phyloP scores from a whole-genome alignment of 306 rosid species.

The Malus sylvestris region DNA sequence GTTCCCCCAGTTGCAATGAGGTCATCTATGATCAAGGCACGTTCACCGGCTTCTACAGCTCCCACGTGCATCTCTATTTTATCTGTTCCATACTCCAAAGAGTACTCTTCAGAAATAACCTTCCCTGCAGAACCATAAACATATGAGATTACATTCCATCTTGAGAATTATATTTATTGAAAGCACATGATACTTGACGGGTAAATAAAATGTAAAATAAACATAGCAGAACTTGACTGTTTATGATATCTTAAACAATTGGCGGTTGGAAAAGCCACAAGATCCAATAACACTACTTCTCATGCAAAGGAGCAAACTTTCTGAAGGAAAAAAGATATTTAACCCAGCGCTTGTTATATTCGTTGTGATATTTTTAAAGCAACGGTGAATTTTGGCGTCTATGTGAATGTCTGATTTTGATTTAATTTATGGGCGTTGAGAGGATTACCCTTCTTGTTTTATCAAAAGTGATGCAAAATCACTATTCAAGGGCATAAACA shows the following conservation, averaged over 20 bases:
- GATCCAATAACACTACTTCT: neutral
- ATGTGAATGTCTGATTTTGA: neutral
- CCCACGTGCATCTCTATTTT: conserved; percentile 96
- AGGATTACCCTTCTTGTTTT: neutral
- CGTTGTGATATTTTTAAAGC: neutral
- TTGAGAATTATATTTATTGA: neutral
- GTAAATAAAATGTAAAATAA: neutral
- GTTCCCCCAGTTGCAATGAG: conserved; percentile 99
- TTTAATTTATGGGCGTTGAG: neutral
- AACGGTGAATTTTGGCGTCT: neutral
- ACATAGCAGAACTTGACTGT: neutral
- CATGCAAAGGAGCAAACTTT: neutral
- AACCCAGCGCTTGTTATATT: neutral
- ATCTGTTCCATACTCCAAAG: conserved; percentile 95
- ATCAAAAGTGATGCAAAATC: neutral
- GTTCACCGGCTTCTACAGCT: conserved; percentile 83
- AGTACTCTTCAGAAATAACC: conserved; percentile 94
- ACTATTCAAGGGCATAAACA: neutral
- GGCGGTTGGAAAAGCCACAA: neutral
- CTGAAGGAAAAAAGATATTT: neutral
- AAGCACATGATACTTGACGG: neutral
- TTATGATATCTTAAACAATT: neutral
- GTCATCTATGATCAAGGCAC: conserved; percentile 88
- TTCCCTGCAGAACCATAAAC: conserved; percentile 45
- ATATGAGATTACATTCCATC: neutral